Evolutionary conservation across 768 basidiomycete genomes (phyloP).

Genomic region (Clavaria fumosa): DNA sequence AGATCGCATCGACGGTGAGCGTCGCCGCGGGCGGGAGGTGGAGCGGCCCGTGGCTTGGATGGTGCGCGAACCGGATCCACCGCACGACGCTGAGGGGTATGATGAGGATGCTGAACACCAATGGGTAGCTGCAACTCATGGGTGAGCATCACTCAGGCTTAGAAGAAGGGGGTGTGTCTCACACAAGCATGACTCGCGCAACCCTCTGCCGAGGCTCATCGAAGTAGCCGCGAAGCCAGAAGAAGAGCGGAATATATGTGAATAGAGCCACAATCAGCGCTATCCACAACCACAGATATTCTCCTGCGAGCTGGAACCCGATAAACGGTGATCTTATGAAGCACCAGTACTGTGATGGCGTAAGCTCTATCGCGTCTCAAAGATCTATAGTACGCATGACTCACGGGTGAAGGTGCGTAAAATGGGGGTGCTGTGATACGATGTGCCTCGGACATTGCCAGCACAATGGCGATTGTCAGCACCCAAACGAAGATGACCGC

Average conservation of each 20-base stretch:
- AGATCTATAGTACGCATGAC: neutral
- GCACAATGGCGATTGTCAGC: neutral
- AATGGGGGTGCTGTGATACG: neutral
- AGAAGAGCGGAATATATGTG: neutral
- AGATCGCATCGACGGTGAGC: neutral
- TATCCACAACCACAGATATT: neutral
- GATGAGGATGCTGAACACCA: neutral
- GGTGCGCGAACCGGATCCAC: neutral
- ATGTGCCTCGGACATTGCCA: neutral
- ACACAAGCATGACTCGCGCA: neutral
- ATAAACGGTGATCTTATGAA: neutral
- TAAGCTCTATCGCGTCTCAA: neutral
- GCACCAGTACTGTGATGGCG: neutral
- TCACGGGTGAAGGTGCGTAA: neutral
- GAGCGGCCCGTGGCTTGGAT: neutral
- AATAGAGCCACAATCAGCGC: neutral
- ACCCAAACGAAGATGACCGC: neutral
- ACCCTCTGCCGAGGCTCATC: neutral
- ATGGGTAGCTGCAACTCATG: neutral
- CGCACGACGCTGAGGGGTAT: neutral
- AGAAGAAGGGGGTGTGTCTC: neutral
- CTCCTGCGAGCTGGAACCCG: neutral
- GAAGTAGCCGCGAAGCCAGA: neutral
- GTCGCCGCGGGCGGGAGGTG: neutral
- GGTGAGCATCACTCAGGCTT: neutral